Evolutionary conservation across 2,329 filamentous ascomycete genomes (phyloP), one percentile per base, ranked within the genome.

Genomic region (Xylariaceae sp.): DNA sequence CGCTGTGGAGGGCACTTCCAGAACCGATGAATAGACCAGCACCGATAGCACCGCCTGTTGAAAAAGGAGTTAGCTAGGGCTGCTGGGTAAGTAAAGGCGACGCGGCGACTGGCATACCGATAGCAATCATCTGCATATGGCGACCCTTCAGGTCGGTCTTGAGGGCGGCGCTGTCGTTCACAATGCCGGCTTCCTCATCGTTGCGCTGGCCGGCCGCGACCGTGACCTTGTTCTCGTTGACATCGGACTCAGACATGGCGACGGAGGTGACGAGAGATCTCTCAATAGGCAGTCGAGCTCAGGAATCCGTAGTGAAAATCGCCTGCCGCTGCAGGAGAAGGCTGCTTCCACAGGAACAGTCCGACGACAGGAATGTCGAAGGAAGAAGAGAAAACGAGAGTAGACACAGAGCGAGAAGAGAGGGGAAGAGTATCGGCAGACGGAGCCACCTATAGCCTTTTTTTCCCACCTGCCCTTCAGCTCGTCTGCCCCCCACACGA

Each of bases 11-110:
- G 41, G 85, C 85, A 49, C 71, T 72, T 53, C 86, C 87, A 2
- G 86, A 87, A 52, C 86, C 83, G 60, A 91, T 85, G 71, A 90
- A 90, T 8, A 90, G 78, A 76, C 88, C 88, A 64, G 76, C 76
- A 59, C 76, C 76, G 52, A 78, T 78, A 11, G 76, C 73, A 67
- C 76, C 76, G 56, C 75, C 75, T 76, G 44, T 57, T 35, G 13
- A 30, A 9, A n/a, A 7, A 35, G 30, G 30, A 51, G 45, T 63
- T 23, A 58, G 59, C 50, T 44, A 44, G 35, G 17, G 13, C 39
- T 50, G 39, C 48, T 34, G 2, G n/a, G 7, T 2, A n/a, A 11
- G 9, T 5, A 41, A 18, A 4, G 48, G 30, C 7, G 7, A 13
- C 17, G 39, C 11, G 41, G 34, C 10, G 34, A 53, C 45, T 23